Conservation (phyloP, 768 basidiomycete genomes). For the Tremella fuciformis region DNA sequence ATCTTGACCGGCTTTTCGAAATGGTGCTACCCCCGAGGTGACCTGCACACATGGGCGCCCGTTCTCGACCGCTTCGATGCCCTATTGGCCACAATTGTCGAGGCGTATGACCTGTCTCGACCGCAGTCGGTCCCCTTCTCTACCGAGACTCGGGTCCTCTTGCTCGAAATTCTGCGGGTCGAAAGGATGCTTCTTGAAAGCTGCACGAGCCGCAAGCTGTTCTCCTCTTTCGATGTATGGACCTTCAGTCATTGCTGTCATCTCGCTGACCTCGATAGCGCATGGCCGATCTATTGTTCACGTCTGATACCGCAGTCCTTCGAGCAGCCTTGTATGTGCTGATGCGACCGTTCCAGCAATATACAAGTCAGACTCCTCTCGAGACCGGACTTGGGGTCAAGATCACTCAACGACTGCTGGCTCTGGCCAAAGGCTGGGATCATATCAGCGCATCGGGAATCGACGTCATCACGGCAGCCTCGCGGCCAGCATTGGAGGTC, state of each 20-base stretch:
- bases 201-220: slow-evolving; percentile 95
- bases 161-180: slow-evolving; percentile 82
- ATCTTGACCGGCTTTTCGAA: slow-evolving; percentile 67
- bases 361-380: slow-evolving; percentile 80
- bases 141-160: slow-evolving; percentile 65
- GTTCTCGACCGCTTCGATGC: slow-evolving; percentile 93
- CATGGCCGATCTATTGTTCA: slow-evolving; percentile 79
- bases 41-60: slow-evolving; percentile 93
- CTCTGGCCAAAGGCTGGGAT: slow-evolving; percentile 79
- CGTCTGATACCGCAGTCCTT: slow-evolving; percentile 84
- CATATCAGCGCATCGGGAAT: slow-evolving; percentile 75
- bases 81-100: slow-evolving; percentile 76
- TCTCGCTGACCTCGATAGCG: slow-evolving; percentile 59
- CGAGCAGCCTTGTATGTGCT: slow-evolving; percentile 77
- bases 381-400: slow-evolving; percentile 68
- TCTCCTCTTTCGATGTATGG: slow-evolving; percentile 91
- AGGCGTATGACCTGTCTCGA: slow-evolving; percentile 76
- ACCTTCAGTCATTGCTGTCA: not conserved
- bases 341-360: slow-evolving; percentile 90
- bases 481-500: slow-evolving; percentile 40
- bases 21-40: slow-evolving; percentile 95
- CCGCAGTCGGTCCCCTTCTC: slow-evolving; percentile 78
- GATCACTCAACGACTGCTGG: slow-evolving; percentile 77
- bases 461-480: slow-evolving; percentile 68
- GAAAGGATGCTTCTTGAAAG: slow-evolving; percentile 89